Evolutionary conservation across 2,329 filamentous ascomycete genomes (phyloP), one percentile per base, ranked within the genome.

Genomic region (Lojkania enalia): DNA sequence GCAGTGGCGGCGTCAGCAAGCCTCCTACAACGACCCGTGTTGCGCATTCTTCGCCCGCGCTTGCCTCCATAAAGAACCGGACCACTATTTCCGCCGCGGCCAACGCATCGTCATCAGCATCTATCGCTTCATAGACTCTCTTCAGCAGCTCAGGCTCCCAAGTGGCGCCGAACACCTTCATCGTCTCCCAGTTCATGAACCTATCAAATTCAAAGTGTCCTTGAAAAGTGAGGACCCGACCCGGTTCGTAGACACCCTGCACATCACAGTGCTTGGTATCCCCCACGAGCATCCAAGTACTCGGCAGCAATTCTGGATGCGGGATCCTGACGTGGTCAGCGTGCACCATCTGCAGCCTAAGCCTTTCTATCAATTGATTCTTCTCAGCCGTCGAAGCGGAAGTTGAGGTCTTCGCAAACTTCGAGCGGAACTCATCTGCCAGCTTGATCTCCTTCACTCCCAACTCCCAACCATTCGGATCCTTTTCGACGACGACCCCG

Each of bases 151-250:
- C 46, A 3, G 49, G 29, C 4, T 47, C 47, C 61, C 64, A 66
- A 2, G 36, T 51, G 7, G 43, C 49, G 20, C 69, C 67, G 44
- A 71, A 71, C 1, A 65, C 57, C 39, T 66, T 66, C 16, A 73
- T 43, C 1, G 60, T 68, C 56, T 74, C 69, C 0, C 59, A 52
- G 39, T 71, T 74, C 7, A 74, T 57, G 41, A 72, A 73, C 0
- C 57, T 44, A 47, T 75, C 69, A 52, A 75, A 76, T 43, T 75
- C 73, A 16, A 72, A 73, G 48, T 75, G 72, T 0, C 72, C 72
- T 35, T 75, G 71, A 19, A 67, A 68, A 0, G 71, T 75, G 14
- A 76, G 54, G 0, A 75, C 55, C 0, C 70, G 57, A 0, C 67
- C 66, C 1, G 64, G 54, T 44, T 71, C 51, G 44, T 70, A 73